A percentile compares a stretch with the other conserved stretches of the same genome.
Conservation (phyloP, 1,139 yeast species). For the Suhomyces coccinellae region DNA sequence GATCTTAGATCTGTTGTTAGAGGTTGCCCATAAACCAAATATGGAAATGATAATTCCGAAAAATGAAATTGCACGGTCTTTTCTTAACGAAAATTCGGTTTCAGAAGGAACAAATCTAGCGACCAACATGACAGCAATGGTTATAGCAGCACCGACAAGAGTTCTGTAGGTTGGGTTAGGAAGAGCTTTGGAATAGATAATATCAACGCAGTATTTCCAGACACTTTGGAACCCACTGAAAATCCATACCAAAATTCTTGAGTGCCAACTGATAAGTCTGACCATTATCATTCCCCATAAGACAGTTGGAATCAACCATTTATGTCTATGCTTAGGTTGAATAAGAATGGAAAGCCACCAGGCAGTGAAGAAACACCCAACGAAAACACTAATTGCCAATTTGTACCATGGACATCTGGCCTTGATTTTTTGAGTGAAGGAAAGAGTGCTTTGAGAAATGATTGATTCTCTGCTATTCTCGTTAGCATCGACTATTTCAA, state of each 20-base stretch:
- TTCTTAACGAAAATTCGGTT: constrained; percentile 47
- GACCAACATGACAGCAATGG: constrained; percentile 49
- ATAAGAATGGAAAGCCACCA: constrained; percentile 69
- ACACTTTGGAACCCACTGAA: constrained; percentile 25
- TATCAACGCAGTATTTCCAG: constrained; percentile 46
- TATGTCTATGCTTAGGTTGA: constrained; percentile 51
- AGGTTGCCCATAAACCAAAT: constrained; percentile 46
- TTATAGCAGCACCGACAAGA: constrained; percentile 46
- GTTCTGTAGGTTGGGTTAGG: constrained; percentile 41
- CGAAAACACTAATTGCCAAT: constrained; percentile 30
- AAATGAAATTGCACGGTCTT: constrained; percentile 61
- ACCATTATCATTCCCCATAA: constrained; percentile 56
- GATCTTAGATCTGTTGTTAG: constrained; percentile 47
- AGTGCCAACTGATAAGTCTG: constrained; percentile 57
- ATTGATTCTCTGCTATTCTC: constrained; percentile 3
- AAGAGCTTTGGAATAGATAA: constrained; percentile 38
- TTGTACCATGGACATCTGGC: constrained; percentile 16
- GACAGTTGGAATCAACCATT: constrained; percentile 66
- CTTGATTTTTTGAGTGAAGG: constrained; percentile 10
- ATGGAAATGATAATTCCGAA: constrained; percentile 57
- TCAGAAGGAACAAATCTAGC: constrained; percentile 60
- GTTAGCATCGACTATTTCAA: background rate
- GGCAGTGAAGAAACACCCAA: constrained; percentile 55
- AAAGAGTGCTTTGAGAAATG: constrained; percentile 4
- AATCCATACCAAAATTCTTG: constrained; percentile 39